These are phyloP conservation scores for Heterobasidion parviporum DNA, from an alignment of 1,284 basidiomycete genomes.

Conservation along the genomic window DNA sequence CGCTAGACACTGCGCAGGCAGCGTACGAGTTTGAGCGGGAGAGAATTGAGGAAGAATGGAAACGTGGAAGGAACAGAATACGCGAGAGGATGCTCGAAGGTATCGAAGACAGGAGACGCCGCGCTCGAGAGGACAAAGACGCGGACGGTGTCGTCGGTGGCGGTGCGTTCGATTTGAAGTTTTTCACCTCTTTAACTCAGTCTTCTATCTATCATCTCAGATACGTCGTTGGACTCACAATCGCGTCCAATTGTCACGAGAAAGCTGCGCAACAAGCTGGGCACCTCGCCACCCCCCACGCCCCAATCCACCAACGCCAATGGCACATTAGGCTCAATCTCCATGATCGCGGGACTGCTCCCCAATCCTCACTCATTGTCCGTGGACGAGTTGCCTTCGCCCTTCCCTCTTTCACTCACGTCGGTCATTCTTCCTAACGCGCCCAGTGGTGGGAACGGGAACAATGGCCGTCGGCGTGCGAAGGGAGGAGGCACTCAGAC, in stretches of 20 bases:
- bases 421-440: slow-evolving; percentile 26
- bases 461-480: slow-evolving; percentile 41
- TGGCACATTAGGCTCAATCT: slow-evolving; percentile 30
- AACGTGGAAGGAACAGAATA: slow-evolving; percentile 58
- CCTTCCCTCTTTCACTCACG: slow-evolving; percentile 71
- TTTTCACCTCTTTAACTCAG: background rate
- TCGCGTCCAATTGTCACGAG: slow-evolving; percentile 72
- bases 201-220: slow-evolving; percentile 22
- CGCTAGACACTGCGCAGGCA: slow-evolving; percentile 50
- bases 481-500: slow-evolving; percentile 48
- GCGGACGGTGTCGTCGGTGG: slow-evolving; percentile 64
- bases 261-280: slow-evolving; percentile 68
- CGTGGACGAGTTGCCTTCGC: slow-evolving; percentile 75
- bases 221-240: slow-evolving; percentile 62
- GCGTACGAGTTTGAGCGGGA: slow-evolving; percentile 72
- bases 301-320: slow-evolving; percentile 30
- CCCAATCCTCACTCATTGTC: slow-evolving; percentile 72
- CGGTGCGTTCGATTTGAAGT: slow-evolving; percentile 1
- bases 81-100: slow-evolving; percentile 71
- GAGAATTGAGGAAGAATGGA: slow-evolving; percentile 73
- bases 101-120: slow-evolving; percentile 66
- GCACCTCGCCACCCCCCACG: slow-evolving; percentile 56
- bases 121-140: slow-evolving; percentile 76
- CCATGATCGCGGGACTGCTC: slow-evolving; percentile 58
- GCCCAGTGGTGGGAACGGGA: slow-evolving; percentile 25